A percentile compares a stretch with the other conserved stretches of the same genome.
Evolutionary conservation across 2,329 filamentous ascomycete species (phyloP).

Genomic region (Didymella pinodella): DNA sequence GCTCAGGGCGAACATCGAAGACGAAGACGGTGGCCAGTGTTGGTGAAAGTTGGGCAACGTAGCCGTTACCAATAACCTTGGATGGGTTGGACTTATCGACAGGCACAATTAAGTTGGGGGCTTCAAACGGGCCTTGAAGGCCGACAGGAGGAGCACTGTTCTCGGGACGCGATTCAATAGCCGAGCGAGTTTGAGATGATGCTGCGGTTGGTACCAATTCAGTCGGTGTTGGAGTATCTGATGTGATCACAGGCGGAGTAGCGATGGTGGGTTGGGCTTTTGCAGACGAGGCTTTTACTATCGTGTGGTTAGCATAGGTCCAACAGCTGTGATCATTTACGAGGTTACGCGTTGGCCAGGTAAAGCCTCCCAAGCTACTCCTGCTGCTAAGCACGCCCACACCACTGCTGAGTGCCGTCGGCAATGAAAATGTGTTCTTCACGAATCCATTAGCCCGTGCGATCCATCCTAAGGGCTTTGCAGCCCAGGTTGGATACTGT

Average conservation of each 20-base stretch:
- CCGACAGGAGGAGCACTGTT: conserved; percentile 32
- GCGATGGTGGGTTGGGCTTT: conserved; percentile 26
- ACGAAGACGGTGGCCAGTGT: conserved; percentile 54
- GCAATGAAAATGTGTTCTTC: conserved; percentile 27
- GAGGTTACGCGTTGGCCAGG: conserved; percentile 6
- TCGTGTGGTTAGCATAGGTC: not conserved
- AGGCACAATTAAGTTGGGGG: conserved; percentile 50
- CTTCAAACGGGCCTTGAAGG: conserved; percentile 47
- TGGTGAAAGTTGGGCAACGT: conserved; percentile 52
- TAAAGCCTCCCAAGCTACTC: conserved; percentile 15
- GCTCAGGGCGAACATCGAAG: conserved; percentile 55
- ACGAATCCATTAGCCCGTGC: conserved; percentile 39
- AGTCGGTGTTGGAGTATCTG: conserved; percentile 9
- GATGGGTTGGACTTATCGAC: conserved; percentile 49
- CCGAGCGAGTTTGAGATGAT: conserved; percentile 2
- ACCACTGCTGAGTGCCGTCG: conserved; percentile 23
- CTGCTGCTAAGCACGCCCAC: conserved; percentile 16
- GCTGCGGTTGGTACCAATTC: conserved; percentile 1
- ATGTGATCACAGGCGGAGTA: conserved; percentile 17
- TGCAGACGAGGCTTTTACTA: conserved; percentile 11
- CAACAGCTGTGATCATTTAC: not conserved
- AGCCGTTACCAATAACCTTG: conserved; percentile 51
- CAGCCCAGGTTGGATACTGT: conserved; percentile 23
- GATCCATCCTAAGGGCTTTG: conserved; percentile 28
- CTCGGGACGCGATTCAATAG: conserved; percentile 14